These are phyloP conservation scores for Amphicarpaea edgeworthii DNA, from an alignment of 306 rosid genomes.

Conservation along the genomic window DNA sequence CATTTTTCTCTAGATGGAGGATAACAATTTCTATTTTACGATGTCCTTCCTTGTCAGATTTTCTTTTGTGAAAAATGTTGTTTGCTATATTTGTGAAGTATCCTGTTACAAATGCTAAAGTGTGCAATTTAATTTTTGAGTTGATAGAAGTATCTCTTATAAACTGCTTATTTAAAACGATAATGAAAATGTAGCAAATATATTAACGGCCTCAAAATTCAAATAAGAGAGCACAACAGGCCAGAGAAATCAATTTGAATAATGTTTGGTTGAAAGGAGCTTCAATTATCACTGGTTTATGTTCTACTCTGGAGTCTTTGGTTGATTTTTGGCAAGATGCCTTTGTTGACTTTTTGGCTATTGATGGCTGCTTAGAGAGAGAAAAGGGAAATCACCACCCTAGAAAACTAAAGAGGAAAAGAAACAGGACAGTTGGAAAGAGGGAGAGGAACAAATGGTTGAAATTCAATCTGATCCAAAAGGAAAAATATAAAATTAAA, in stretches of 20 bases:
- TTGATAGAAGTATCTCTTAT: constrained; percentile 1
- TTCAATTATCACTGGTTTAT: constrained; percentile 7
- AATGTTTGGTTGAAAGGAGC: constrained; percentile 22
- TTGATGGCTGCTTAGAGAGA: constrained; percentile 24
- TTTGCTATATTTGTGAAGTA: background rate
- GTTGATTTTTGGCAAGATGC: background rate
- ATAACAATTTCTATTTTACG: background rate
- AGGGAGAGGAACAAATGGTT: background rate
- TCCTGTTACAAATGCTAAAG: background rate
- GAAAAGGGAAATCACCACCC: background rate
- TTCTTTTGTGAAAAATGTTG: constrained; percentile 6
- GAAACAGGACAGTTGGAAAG: background rate
- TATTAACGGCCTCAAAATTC: background rate
- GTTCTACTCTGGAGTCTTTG: constrained; percentile 16
- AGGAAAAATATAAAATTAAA: background rate
- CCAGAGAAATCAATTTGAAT: constrained; percentile 34
- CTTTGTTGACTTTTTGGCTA: constrained; percentile 28
- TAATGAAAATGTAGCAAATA: background rate
- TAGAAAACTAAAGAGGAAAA: background rate
- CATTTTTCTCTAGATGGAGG: background rate
- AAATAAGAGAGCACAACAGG: constrained; percentile 10
- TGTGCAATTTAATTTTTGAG: background rate
- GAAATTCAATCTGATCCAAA: constrained; percentile 23
- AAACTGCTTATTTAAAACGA: background rate
- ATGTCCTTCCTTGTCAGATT: background rate